Conservation (phyloP, 345 rosid genomes). For the Populus euphratica region DNA sequence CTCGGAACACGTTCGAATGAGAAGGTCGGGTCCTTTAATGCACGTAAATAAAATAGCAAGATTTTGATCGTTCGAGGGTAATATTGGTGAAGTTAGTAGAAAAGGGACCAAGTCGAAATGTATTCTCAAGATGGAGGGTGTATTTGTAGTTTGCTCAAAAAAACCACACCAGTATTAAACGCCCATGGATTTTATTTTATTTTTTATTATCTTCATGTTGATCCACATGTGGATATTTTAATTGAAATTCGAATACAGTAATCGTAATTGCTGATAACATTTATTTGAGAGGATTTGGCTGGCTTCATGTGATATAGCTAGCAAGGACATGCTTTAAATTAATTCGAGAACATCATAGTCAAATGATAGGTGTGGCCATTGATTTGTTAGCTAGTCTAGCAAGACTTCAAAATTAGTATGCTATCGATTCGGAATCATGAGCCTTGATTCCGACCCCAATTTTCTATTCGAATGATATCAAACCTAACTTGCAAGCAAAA, state of each 20-base stretch:
- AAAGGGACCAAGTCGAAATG: background rate
- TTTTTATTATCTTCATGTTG: background rate
- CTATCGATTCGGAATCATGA: background rate
- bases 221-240: background rate
- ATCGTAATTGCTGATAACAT: background rate
- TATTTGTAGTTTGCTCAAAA: background rate
- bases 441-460: background rate
- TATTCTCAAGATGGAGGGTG: background rate
- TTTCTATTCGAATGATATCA: background rate
- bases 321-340: background rate
- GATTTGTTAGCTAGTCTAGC: background rate
- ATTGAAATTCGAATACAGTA: background rate
- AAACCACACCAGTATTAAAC: background rate
- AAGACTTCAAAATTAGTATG: background rate
- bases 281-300: background rate
- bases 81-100: background rate
- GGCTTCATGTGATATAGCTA: background rate
- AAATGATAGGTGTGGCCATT: background rate
- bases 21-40: too few relatives aligned
- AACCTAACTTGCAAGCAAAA: background rate
- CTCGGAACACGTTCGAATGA: too few relatives aligned
- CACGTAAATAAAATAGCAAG: too few relatives aligned
- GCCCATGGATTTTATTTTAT: background rate
- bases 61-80: background rate
- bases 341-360: background rate